Percentiles rank a stretch among this genome's conserved stretches.
These are phyloP conservation scores for Plasmodium coatneyi DNA, from an alignment of 169 alveolate species.

Conservation along the genomic window DNA sequence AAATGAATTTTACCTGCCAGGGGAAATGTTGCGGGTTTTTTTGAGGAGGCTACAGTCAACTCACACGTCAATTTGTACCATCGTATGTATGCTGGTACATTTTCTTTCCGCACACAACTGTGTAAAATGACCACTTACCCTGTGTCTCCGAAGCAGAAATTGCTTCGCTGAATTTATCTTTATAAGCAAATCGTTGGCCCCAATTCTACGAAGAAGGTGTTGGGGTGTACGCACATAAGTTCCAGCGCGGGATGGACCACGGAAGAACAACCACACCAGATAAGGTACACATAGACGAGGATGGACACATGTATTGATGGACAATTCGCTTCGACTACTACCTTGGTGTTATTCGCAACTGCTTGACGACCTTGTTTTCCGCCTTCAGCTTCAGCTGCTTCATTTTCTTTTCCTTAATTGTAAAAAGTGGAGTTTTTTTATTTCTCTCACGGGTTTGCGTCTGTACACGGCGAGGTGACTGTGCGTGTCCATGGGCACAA, in stretches of 20 bases:
- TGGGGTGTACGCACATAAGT: background rate
- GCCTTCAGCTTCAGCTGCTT: conserved; percentile 47
- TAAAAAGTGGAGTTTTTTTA: background rate
- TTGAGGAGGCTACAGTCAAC: background rate
- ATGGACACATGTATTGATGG: background rate
- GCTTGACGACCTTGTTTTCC: conserved; percentile 63
- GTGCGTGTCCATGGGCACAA: background rate
- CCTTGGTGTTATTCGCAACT: conserved; percentile 71
- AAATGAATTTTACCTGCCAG: conserved; percentile 45
- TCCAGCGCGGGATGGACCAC: background rate
- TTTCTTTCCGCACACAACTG: background rate
- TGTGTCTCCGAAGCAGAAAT: conserved; percentile 41
- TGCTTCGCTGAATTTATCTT: conserved; percentile 72
- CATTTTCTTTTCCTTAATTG: conserved; percentile 69
- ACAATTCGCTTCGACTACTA: background rate
- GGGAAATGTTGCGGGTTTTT: background rate
- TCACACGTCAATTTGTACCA: background rate
- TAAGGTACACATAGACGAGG: background rate
- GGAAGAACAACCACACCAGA: background rate
- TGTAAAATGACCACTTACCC: conserved; percentile 5
- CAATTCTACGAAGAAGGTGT: conserved; percentile 32
- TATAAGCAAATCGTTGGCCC: conserved; percentile 43
- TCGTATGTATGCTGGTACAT: background rate
- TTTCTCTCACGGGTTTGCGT: background rate
- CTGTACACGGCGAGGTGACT: background rate